phyloP scores from a whole-genome alignment of 257 asterid species.

The Craterostigma plantagineum region DNA sequence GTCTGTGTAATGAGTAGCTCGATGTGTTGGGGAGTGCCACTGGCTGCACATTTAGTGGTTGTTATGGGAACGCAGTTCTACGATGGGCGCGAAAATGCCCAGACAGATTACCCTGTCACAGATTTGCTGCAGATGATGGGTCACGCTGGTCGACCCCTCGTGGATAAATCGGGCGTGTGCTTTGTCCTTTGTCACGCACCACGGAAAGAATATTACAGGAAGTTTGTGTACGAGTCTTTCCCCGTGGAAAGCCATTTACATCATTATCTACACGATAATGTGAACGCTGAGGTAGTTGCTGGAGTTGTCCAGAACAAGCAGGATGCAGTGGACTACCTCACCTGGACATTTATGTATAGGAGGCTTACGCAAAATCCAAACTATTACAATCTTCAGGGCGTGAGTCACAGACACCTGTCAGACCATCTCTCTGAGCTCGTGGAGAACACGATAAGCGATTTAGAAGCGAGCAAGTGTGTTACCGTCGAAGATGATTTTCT shows the following conservation, averaged over 20 bases:
- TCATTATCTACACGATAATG: conserved; percentile 41
- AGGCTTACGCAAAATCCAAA: conserved; percentile 47
- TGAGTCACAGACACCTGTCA: conserved; percentile 41
- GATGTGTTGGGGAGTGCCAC: conserved; percentile 49
- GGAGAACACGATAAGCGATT: conserved; percentile 32
- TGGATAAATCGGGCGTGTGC: conserved; percentile 40
- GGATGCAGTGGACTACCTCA: conserved; percentile 48
- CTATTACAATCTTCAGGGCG: conserved; percentile 46
- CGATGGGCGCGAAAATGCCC: conserved; percentile 47
- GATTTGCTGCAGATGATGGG: conserved; percentile 60
- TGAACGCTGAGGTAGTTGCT: conserved; percentile 43
- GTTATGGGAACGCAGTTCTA: conserved; percentile 52
- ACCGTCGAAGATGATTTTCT: conserved; percentile 20
- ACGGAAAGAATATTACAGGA: conserved; percentile 38
- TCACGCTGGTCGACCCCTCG: conserved; percentile 45
- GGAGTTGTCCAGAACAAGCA: conserved; percentile 45
- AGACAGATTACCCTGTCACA: conserved; percentile 38
- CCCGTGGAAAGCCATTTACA: conserved; percentile 54
- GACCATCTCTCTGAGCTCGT: conserved; percentile 50
- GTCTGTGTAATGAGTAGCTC: conserved; percentile 43
- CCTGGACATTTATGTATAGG: conserved; percentile 43
- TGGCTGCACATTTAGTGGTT: conserved; percentile 47
- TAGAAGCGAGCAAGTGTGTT: conserved; percentile 38
- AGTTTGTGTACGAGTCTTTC: conserved; percentile 39
- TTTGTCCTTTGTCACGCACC: conserved; percentile 52